phyloP scores from a whole-genome alignment of 2,329 filamentous ascomycete genomes.

The Zasmidium cellare region DNA sequence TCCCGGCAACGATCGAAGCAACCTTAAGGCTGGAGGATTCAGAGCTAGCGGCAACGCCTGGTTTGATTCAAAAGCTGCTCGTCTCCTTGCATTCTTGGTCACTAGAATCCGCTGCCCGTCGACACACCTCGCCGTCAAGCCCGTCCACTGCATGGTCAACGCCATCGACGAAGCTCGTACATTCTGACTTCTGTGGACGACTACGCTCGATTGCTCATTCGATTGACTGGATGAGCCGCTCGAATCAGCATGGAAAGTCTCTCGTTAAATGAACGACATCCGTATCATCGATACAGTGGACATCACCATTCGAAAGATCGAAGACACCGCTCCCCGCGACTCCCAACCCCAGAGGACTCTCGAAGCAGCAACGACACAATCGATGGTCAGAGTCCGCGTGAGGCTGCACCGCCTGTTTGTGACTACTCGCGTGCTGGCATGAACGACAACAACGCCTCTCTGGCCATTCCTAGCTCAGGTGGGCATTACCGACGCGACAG shows the following conservation, averaged over 20 bases:
- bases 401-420: conserved; percentile 11
- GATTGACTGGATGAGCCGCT: not conserved
- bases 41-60: conserved; percentile 12
- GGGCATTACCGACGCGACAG: conserved; percentile 22
- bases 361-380: conserved; percentile 29
- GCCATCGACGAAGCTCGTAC: not conserved
- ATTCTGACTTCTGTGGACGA: not conserved
- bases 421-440: conserved; percentile 7
- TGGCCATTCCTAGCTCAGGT: not conserved
- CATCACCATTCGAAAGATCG: conserved; percentile 16
- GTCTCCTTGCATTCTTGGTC: conserved; percentile 16
- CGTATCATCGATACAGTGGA: conserved; percentile 11
- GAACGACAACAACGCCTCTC: not conserved
- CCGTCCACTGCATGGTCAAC: conserved; percentile 9
- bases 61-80: conserved; percentile 17
- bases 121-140: not conserved
- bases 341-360: conserved; percentile 34
- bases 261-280: conserved; percentile 19
- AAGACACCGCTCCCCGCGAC: conserved; percentile 28
- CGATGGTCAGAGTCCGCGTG: conserved; percentile 21
- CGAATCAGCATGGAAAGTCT: conserved; percentile 21
- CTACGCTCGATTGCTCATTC: not conserved
- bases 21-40: conserved; percentile 19
- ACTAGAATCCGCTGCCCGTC: conserved; percentile 8
- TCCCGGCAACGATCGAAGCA: conserved; percentile 18